Evolutionary conservation across 179 eudicot genomes (phyloP).

Genomic region (Pouteria campechiana): DNA sequence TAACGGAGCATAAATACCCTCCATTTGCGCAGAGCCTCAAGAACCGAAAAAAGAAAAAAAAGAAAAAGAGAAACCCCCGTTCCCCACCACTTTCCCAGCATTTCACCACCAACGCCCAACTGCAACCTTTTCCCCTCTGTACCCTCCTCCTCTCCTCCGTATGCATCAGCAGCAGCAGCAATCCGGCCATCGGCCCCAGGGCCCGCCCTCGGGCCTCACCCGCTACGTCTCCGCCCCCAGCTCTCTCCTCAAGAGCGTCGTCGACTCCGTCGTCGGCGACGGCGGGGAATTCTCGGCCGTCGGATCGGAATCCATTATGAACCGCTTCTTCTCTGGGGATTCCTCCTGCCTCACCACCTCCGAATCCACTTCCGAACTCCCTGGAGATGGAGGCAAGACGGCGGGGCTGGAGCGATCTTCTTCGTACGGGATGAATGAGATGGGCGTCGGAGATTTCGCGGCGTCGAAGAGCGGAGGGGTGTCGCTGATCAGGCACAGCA

Average conservation of each 20-base stretch:
- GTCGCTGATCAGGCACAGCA: slow-evolving; percentile 43
- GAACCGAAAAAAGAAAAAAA: too few relatives aligned
- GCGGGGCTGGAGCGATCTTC: background rate
- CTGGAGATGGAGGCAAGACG: slow-evolving; percentile 4
- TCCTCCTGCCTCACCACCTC: background rate
- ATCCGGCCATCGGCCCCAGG: slow-evolving; percentile 10
- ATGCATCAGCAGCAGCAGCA: too few relatives aligned
- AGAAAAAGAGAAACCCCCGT: too few relatives aligned
- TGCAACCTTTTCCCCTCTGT: too few relatives aligned
- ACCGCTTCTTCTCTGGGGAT: background rate
- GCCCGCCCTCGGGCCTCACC: slow-evolving; percentile 11
- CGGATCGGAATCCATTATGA: slow-evolving; percentile 1
- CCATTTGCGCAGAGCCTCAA: too few relatives aligned
- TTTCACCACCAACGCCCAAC: too few relatives aligned
- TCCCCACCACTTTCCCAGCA: too few relatives aligned
- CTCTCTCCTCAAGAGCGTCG: slow-evolving; percentile 30
- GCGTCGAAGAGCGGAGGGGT: slow-evolving; percentile 4
- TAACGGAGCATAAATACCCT: too few relatives aligned
- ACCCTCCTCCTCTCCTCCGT: too few relatives aligned
- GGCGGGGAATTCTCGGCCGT: slow-evolving; percentile 7
- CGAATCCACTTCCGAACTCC: background rate
- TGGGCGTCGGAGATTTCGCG: background rate
- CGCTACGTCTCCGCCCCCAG: slow-evolving; percentile 64
- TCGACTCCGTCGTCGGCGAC: slow-evolving; percentile 30
- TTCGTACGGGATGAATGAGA: background rate